Base-by-base conservation (phyloP, 2,329 filamentous ascomycete species). In the Davidsoniella australis region DNA sequence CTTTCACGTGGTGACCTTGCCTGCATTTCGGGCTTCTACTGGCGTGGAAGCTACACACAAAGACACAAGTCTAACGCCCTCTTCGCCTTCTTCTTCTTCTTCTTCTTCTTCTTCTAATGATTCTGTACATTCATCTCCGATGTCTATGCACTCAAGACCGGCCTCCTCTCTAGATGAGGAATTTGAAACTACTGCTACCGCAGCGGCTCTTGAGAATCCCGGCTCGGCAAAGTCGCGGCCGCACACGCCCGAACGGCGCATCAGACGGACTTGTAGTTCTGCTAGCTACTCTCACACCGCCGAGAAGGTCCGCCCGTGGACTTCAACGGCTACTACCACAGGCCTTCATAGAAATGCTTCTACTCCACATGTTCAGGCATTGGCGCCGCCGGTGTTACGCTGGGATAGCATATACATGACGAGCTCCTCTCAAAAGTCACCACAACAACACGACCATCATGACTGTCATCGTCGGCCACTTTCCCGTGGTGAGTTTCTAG, bases 1-100 rank as follows among this genome's bases (percentile, higher is more conserved):
- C 20, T 47, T 53, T n/a, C 47, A 45, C n/a, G 29, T 53, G n/a
- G 43, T 43, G 33, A 26, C 48, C 33, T 43, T 26, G 41, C 40
- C 40, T 26, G 29, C 48, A 20, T 41, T 49, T 33, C 45, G 37
- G 8, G 45, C 41, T 41, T 12, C 24, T 47, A 7, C 33, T 23
- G n/a, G n/a, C 8, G 12, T 10, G 10, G n/a, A 23, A n/a, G 42
- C 20, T 23, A 23, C 20, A 23, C 20, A 23, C 20, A 23, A 5
- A 23, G 42, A 26, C 20, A 26, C 29, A 24, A 26, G 23, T 16
- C 24, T 14, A 12, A 5, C 20, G 20, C 41, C 23, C 23, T 26
- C 24, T 12, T 23, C 10, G 14, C 20, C 23, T 48, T 29, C 6
- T 20, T 20, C 45, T 38, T 17, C 38, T n/a, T 24, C 36, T 12